Evolutionary conservation across 208 protist genomes (phyloP).

Genomic region (Leishmania arabica): DNA sequence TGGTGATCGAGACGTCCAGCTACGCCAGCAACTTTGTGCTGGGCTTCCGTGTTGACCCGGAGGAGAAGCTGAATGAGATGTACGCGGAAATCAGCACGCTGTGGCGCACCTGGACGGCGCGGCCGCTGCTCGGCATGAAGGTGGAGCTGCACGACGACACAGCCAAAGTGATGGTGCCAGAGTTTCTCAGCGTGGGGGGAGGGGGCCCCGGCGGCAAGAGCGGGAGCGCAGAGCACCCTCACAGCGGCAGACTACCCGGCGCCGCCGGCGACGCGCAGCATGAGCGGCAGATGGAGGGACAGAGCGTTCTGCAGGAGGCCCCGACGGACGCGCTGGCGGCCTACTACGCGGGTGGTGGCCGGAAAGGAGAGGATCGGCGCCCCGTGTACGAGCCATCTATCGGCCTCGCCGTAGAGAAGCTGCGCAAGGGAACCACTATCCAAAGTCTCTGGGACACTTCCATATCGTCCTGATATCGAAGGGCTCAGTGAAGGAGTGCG

Average conservation of each 20-base stretch:
- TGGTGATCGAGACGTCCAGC: conserved; percentile 81
- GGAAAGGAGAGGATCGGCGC: conserved; percentile 72
- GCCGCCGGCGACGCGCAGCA: background rate
- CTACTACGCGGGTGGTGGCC: conserved; percentile 92
- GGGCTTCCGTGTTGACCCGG: conserved; percentile 89
- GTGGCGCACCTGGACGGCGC: conserved; percentile 76
- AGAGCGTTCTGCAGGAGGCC: conserved; percentile 81
- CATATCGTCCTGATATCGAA: conserved; percentile 10
- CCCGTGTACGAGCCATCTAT: conserved; percentile 81
- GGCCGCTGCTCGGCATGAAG: conserved; percentile 86
- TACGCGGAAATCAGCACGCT: conserved; percentile 84
- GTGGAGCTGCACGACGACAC: conserved; percentile 33
- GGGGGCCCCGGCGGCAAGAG: background rate
- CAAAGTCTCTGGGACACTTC: conserved; percentile 80
- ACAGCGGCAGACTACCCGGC: background rate
- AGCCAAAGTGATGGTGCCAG: conserved; percentile 2
- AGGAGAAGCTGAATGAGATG: conserved; percentile 62
- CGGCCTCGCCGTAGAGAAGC: conserved; percentile 93
- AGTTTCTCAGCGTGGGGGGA: background rate
- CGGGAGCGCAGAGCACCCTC: background rate
- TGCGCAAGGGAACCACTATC: conserved; percentile 77
- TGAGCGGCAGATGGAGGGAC: conserved; percentile 46
- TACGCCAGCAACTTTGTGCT: conserved; percentile 81
- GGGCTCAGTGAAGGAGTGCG: background rate
- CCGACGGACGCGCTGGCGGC: conserved; percentile 86